Conservation (phyloP, 2,329 filamentous ascomycete species). For the Aspergillus sp. region DNA sequence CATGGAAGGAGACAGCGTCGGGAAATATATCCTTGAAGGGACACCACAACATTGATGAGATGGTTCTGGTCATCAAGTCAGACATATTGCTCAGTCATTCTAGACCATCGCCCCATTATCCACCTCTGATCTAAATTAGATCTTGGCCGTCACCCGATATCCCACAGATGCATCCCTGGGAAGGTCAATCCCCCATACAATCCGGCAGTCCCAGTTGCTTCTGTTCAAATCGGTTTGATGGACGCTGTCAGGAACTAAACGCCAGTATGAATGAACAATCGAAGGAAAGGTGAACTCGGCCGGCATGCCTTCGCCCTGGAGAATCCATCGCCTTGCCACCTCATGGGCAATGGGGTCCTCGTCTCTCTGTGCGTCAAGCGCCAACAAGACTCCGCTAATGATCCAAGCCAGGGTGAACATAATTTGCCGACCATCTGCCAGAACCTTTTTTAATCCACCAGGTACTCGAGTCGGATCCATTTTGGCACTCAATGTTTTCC, state of each 20-base stretch:
- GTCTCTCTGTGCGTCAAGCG: slow-evolving; percentile 36
- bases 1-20: too few relatives aligned
- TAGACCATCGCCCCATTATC: too few relatives aligned
- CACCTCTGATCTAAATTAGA: too few relatives aligned
- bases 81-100: too few relatives aligned
- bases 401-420: slow-evolving; percentile 38
- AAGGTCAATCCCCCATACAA: slow-evolving; percentile 12
- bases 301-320: slow-evolving; percentile 25
- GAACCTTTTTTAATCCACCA: slow-evolving; percentile 1
- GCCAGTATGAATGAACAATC: not conserved
- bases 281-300: slow-evolving; percentile 20
- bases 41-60: too few relatives aligned
- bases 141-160: not conserved
- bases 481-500: not conserved
- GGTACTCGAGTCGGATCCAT: not conserved
- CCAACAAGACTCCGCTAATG: slow-evolving; percentile 33
- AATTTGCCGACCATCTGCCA: slow-evolving; percentile 26
- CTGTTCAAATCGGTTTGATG: slow-evolving; percentile 8
- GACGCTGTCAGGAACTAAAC: not conserved
- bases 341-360: slow-evolving; percentile 29
- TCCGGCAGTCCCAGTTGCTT: slow-evolving; percentile 28
- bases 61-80: too few relatives aligned
- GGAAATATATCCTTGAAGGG: too few relatives aligned
- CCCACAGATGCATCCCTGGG: not conserved
- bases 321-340: slow-evolving; percentile 37